phyloP scores from a whole-genome alignment of 139 green algal species.

The Dunaliella primolecta region DNA sequence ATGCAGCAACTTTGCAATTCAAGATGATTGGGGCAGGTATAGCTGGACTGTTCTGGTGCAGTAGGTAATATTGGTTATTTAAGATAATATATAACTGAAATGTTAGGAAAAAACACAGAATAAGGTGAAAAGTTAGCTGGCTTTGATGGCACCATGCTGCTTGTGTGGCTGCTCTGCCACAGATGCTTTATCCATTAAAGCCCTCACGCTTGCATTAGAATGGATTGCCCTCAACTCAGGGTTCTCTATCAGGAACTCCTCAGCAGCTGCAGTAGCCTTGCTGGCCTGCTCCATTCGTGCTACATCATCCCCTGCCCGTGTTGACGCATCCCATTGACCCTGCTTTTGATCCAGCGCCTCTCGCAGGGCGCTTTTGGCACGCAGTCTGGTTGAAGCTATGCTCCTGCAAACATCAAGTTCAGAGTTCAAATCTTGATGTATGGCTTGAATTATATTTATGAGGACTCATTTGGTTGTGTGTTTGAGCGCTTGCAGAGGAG shows the following conservation, averaged over 20 bases:
- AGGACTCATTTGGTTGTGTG: no score
- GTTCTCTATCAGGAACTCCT: slow-evolving; percentile 30
- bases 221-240: slow-evolving; percentile 23
- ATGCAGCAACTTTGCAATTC: no score
- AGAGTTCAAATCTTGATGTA: no score
- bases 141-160: neutral
- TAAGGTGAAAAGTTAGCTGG: no score
- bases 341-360: neutral
- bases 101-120: no score
- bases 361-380: neutral
- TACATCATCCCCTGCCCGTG: slow-evolving; percentile 13
- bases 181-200: slow-evolving; percentile 7
- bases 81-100: no score
- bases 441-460: no score
- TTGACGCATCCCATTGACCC: slow-evolving; percentile 25
- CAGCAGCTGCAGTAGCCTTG: slow-evolving; percentile 7
- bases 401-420: no score
- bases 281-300: slow-evolving; percentile 4
- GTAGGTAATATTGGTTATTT: no score
- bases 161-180: neutral
- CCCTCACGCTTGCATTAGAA: slow-evolving; percentile 20
- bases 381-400: neutral
- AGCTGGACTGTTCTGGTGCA: no score
- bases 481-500: no score
- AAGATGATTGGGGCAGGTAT: no score